A percentile compares a stretch with the other conserved stretches of the same genome.
phyloP scores from a whole-genome alignment of 331 rosid genomes.

The Quercus tomentella region DNA sequence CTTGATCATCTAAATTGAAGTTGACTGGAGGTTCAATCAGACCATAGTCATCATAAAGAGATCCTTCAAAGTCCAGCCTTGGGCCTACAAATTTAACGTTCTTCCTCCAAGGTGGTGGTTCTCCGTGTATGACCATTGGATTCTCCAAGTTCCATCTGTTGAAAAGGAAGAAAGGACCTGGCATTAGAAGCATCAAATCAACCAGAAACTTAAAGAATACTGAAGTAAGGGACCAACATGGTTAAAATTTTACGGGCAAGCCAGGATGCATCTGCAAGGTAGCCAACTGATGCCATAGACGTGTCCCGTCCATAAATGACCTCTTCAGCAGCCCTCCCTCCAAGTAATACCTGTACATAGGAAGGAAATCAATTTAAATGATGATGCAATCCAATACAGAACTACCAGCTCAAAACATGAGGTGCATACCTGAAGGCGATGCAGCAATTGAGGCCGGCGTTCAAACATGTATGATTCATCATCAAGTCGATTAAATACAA shows the following conservation, averaged over 20 bases:
- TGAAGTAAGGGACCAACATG: conserved; percentile 46
- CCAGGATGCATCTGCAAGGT: conserved; percentile 97
- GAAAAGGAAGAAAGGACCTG: background rate
- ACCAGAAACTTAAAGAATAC: background rate
- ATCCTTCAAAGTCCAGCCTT: conserved; percentile 91
- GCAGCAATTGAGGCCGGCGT: conserved; percentile 81
- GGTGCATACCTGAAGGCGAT: conserved; percentile 74
- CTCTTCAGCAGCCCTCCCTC: conserved; percentile 98
- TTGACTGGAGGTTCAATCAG: conserved; percentile 76
- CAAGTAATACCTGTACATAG: conserved; percentile 69
- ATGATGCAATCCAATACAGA: background rate
- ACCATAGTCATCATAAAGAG: conserved; percentile 72
- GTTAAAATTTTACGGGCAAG: conserved; percentile 97
- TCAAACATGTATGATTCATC: conserved; percentile 93
- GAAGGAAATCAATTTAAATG: conserved; percentile 1
- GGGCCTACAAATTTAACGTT: conserved; percentile 77
- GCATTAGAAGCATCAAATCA: conserved; percentile 13
- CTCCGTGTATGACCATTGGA: conserved; percentile 93
- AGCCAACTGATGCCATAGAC: conserved; percentile 79
- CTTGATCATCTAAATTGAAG: conserved; percentile 78
- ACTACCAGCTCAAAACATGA: conserved; percentile 19
- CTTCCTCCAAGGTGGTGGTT: conserved; percentile 94
- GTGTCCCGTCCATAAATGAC: conserved; percentile 94
- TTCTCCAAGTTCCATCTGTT: conserved; percentile 95
- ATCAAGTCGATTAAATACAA: conserved; percentile 85